Base-by-base conservation (phyloP, 2,329 filamentous ascomycete species). In the Metarhizium humberi region DNA sequence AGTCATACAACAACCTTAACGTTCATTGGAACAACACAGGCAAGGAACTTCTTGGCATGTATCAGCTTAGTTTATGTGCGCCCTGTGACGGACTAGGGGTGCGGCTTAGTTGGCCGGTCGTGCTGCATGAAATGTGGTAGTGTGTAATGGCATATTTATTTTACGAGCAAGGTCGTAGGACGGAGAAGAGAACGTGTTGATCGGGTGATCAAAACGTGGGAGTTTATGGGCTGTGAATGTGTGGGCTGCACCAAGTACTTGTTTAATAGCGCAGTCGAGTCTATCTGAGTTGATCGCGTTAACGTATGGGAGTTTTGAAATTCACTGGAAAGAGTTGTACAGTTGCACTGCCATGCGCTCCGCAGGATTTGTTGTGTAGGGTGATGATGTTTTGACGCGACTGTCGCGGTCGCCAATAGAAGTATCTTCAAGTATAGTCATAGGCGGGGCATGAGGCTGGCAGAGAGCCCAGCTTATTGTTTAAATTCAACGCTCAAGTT, bases 401-500 rank as follows among this genome's bases (percentile, higher is more conserved):
- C 52, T 48, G 20, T 7, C 30, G n/a, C 16, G 52, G 45, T 36
- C 45, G 32, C 16, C 11, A 10, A 36, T 2, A 13, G 4, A 42
- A 25, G 36, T 32, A 30, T 34, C 29, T 49, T 47, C n/a, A 53
- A 49, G 14, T 4, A 38, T 18, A 42, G 30, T 53, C 42, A 40
- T 49, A 30, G 25, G 50, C 18, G 43, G 52, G 18, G 18, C 45
- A 53, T 47, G 16, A 52, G 38, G 32, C 29, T 30, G 51, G 51
- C 42, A 18, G 36, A 46, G 4, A 52, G 38, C 18, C 40, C 10
- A 36, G 51, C 42, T 1, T 16, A 25, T 18, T 34, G 20, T 42
- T 49, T 14, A 53, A 53, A 32, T 53, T 50, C 52, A 53, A 53
- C 52, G 52, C 52, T 53, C 42, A 49, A 16, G 8, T 42, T 14